A percentile compares a stretch with the other conserved stretches of the same genome.
These are phyloP conservation scores for Trichocladium antarcticum DNA, from an alignment of 495 filamentous ascomycete species.

Conservation along the genomic window DNA sequence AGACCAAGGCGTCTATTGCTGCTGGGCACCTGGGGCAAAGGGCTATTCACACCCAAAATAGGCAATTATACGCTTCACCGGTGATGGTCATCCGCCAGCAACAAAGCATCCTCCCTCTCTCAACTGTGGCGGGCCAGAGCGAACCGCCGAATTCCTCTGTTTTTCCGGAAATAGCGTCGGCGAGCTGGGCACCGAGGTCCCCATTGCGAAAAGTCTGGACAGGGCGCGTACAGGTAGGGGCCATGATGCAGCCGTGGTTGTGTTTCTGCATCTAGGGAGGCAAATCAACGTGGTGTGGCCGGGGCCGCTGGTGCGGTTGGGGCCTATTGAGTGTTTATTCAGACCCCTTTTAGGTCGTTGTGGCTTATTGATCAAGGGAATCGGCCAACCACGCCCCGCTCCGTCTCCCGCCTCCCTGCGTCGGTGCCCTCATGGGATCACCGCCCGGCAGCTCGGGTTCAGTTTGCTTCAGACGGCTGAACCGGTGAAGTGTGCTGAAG, in stretches of 20 bases:
- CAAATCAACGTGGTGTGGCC: no score
- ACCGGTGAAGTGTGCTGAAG: no score
- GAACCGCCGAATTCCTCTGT: background rate
- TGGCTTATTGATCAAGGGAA: background rate
- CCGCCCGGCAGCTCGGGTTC: no score
- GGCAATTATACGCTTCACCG: conserved; percentile 2
- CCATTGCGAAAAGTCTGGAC: no score
- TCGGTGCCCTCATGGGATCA: background rate
- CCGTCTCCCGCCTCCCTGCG: background rate
- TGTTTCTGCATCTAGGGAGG: no score
- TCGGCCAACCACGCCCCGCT: background rate
- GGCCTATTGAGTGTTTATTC: conserved; percentile 28
- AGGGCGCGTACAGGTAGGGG: no score
- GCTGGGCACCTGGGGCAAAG: conserved; percentile 6
- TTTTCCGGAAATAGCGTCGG: background rate
- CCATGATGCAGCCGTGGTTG: no score
- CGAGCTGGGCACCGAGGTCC: background rate
- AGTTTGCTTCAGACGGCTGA: no score
- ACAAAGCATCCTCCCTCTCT: conserved; percentile 5
- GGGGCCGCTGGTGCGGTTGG: background rate
- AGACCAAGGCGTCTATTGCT: background rate
- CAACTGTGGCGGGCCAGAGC: background rate
- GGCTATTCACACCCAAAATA: conserved; percentile 18
- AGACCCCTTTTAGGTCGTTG: conserved; percentile 23
- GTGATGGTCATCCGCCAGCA: background rate